These are phyloP conservation scores for Asterochloris erici DNA, from an alignment of 139 green algal genomes.

Conservation along the genomic window DNA sequence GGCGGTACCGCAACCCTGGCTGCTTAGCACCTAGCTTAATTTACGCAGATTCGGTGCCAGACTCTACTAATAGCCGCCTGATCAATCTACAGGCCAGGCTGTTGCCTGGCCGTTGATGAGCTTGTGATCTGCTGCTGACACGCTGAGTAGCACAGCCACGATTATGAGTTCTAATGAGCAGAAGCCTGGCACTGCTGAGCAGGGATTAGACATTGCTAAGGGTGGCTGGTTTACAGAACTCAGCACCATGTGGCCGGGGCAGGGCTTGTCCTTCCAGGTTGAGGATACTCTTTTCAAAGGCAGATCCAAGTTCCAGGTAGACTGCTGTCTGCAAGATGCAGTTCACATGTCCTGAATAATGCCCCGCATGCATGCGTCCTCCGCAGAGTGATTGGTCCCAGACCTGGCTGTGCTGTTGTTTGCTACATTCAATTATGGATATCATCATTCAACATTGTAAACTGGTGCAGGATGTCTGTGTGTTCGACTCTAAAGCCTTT, in stretches of 20 bases:
- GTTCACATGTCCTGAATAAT: neutral
- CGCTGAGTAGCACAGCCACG: no score
- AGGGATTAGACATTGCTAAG: conserved; percentile 37
- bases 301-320: conserved; percentile 90
- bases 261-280: conserved; percentile 86
- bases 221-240: conserved; percentile 93
- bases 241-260: conserved; percentile 88
- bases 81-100: no score
- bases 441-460: neutral
- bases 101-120: no score
- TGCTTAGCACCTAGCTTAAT: no score
- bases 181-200: conserved; percentile 30
- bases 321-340: neutral
- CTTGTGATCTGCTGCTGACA: no score
- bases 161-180: no score
- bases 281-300: conserved; percentile 85
- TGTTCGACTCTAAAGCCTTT: conserved; percentile 81
- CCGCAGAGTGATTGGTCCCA: no score
- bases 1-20: no score
- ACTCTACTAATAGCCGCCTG: no score
- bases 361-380: no score
- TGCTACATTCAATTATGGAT: neutral
- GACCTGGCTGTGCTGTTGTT: no score
- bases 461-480: conserved; percentile 70
- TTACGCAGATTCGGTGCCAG: no score